Percentiles rank a stretch among this genome's conserved stretches.
phyloP scores from a whole-genome alignment of 2,329 filamentous ascomycete species.

The Annulohypoxylon truncatum region DNA sequence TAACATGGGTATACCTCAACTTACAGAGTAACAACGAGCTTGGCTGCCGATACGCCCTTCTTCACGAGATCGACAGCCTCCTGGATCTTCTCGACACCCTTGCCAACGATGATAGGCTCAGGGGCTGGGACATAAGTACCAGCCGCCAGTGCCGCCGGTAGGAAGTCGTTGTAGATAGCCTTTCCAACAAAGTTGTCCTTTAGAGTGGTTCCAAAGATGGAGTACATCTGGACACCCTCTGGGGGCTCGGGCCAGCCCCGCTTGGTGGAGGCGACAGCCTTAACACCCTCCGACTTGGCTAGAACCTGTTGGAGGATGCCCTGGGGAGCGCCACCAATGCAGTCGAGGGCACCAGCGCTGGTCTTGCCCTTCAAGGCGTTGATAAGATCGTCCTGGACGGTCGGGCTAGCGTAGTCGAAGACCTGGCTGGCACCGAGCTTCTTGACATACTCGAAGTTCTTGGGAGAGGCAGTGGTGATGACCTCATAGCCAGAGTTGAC shows the following conservation, averaged over 20 bases:
- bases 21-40: constrained; percentile 53
- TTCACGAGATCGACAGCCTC: constrained; percentile 53
- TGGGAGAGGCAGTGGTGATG: constrained; percentile 52
- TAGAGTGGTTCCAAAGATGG: constrained; percentile 46
- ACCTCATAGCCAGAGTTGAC: constrained; percentile 56
- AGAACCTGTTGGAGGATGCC: constrained; percentile 46
- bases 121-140: constrained; percentile 55
- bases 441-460: constrained; percentile 42
- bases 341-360: constrained; percentile 49
- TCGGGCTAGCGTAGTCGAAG: constrained; percentile 44
- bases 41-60: constrained; percentile 57
- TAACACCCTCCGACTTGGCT: constrained; percentile 41
- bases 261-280: constrained; percentile 45
- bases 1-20: constrained; percentile 12
- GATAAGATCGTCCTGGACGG: constrained; percentile 46
- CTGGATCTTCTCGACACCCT: constrained; percentile 57
- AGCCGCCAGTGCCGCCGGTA: constrained; percentile 53
- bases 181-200: constrained; percentile 47
- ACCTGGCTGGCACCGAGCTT: constrained; percentile 41
- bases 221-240: constrained; percentile 45
- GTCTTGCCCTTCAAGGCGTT: constrained; percentile 46
- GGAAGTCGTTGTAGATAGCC: constrained; percentile 54
- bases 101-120: constrained; percentile 53
- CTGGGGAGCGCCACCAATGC: constrained; percentile 40
- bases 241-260: constrained; percentile 45